A percentile compares a stretch with the other conserved stretches of the same genome.
Evolutionary conservation across 202 grass and related monocot species (phyloP).

Genomic region (Digitaria exilis): DNA sequence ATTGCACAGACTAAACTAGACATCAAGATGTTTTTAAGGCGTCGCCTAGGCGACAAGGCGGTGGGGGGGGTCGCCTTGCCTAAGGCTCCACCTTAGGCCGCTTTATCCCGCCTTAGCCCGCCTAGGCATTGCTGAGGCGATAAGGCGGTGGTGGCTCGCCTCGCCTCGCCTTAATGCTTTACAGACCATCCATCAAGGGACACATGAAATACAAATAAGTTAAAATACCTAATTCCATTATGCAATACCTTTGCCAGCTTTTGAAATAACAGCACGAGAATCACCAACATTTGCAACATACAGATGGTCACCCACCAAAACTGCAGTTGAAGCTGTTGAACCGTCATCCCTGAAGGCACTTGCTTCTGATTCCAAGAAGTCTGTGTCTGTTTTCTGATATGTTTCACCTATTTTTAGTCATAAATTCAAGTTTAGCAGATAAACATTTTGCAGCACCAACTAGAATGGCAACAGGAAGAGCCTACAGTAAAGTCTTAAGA

Average conservation of each 20-base stretch:
- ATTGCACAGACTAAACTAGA: slow-evolving; percentile 18
- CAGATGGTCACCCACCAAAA: slow-evolving; percentile 80
- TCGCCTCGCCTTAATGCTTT: too few species aligned
- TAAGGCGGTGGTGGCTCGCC: too few species aligned
- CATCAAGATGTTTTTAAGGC: background rate
- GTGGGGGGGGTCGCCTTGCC: too few species aligned
- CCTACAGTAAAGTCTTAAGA: slow-evolving; percentile 14
- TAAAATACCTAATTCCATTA: slow-evolving; percentile 9
- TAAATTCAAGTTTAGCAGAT: slow-evolving; percentile 13
- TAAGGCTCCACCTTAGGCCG: too few species aligned
- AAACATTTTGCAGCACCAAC: background rate
- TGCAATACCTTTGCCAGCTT: slow-evolving; percentile 83
- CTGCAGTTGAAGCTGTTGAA: slow-evolving; percentile 81
- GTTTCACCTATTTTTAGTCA: slow-evolving; percentile 71
- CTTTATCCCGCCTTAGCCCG: too few species aligned
- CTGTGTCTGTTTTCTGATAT: slow-evolving; percentile 78
- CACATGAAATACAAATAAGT: slow-evolving; percentile 2
- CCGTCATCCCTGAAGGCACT: slow-evolving; percentile 85
- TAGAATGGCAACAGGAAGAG: background rate
- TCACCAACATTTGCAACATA: slow-evolving; percentile 98
- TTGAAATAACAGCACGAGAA: slow-evolving; percentile 88
- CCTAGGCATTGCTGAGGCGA: too few species aligned
- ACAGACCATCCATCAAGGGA: too few species aligned
- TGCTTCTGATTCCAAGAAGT: slow-evolving; percentile 80
- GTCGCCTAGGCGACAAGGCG: too few species aligned